phyloP scores from a whole-genome alignment of 345 rosid genomes.

The Eucalyptus virginea region DNA sequence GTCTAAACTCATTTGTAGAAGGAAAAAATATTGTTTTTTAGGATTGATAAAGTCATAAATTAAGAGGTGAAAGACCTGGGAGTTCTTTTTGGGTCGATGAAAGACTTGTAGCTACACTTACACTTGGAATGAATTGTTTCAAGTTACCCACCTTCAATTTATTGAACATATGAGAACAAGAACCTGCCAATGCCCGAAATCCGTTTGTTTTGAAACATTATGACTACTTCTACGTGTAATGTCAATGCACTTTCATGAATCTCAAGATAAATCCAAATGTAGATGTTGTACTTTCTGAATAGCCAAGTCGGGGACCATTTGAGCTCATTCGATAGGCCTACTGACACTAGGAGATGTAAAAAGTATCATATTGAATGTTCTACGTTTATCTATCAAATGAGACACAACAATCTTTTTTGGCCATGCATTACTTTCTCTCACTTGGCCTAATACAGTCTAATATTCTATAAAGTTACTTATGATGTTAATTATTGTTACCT shows the following conservation, averaged over 20 bases:
- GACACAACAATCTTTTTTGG: background rate
- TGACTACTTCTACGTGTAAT: background rate
- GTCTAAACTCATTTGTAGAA: background rate
- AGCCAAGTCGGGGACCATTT: background rate
- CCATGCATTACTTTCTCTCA: background rate
- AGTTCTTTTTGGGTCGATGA: background rate
- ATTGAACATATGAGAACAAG: background rate
- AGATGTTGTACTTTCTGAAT: background rate
- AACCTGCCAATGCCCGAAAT: background rate
- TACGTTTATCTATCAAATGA: background rate
- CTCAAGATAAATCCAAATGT: background rate
- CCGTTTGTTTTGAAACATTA: background rate
- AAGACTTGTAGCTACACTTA: background rate
- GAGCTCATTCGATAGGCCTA: background rate
- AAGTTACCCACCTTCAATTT: background rate
- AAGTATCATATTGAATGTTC: background rate
- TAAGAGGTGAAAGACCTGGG: background rate
- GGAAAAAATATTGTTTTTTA: background rate
- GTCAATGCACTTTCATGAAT: background rate
- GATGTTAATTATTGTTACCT: background rate
- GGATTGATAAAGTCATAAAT: background rate
- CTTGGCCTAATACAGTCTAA: background rate
- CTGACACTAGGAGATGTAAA: background rate
- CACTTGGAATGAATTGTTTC: background rate
- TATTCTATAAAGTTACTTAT: background rate